Conservation (phyloP, 805 yeast species). For the Saturnispora ahearnii region DNA sequence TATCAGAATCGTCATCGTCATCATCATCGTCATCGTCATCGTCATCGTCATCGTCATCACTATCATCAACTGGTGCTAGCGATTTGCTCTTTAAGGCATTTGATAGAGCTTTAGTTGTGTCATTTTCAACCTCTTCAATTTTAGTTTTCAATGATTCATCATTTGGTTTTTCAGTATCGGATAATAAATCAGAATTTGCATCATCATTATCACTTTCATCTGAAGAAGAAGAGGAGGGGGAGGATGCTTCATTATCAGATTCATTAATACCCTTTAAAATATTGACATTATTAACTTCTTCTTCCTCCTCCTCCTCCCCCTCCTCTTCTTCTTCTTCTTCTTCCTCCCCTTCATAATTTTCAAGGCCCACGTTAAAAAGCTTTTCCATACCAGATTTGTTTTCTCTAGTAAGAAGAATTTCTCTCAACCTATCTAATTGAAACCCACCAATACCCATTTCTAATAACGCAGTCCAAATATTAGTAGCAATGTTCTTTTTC, state of each 20-base stretch:
- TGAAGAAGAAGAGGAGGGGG: neutral
- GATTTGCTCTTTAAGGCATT: constrained; percentile 51
- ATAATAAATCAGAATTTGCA: constrained; percentile 28
- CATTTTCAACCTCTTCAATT: constrained; percentile 29
- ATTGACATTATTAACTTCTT: constrained; percentile 27
- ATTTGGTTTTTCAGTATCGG: constrained; percentile 29
- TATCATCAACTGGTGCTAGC: neutral
- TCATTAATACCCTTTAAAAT: constrained; percentile 16
- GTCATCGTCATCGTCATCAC: constrained; percentile 21
- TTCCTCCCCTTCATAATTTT: constrained; percentile 42
- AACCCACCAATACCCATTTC: constrained; percentile 31
- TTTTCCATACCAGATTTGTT: constrained; percentile 72
- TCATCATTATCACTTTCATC: constrained; percentile 13
- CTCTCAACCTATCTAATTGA: constrained; percentile 43
- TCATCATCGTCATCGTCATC: constrained; percentile 30
- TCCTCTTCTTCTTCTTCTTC: constrained; percentile 33
- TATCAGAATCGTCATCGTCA: constrained; percentile 41
- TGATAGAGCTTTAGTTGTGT: constrained; percentile 57
- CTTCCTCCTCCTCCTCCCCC: constrained; percentile 39
- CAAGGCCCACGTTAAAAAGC: constrained; percentile 59
- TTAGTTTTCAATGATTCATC: constrained; percentile 26
- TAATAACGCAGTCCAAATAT: constrained; percentile 42
- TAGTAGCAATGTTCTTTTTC: constrained; percentile 46
- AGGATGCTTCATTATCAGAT: constrained; percentile 18
- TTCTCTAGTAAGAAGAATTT: constrained; percentile 57